Evolutionary conservation across 495 filamentous ascomycete species (phyloP).

Genomic region (Aspergillus homomorphus): DNA sequence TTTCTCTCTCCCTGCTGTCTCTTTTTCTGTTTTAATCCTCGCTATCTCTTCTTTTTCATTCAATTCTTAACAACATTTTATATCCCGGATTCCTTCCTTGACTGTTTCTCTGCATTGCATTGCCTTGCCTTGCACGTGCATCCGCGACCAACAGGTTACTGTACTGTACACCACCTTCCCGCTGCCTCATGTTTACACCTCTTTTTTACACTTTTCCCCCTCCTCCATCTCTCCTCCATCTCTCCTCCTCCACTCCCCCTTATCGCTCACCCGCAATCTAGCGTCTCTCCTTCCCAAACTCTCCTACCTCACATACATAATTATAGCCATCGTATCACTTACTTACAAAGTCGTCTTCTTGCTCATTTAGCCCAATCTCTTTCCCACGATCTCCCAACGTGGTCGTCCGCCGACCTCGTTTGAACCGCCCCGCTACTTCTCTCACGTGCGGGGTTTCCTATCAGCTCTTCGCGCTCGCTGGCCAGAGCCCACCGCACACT

Average conservation of each 20-base stretch:
- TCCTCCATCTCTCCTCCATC: too few species aligned
- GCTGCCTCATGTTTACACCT: slow-evolving; percentile 6
- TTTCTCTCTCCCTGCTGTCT: not conserved
- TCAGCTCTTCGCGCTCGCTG: slow-evolving; percentile 19
- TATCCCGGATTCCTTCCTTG: not conserved
- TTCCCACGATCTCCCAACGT: not conserved
- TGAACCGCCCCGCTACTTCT: slow-evolving; percentile 18
- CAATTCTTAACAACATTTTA: too few species aligned
- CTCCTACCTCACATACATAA: not conserved
- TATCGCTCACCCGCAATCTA: slow-evolving; percentile 6
- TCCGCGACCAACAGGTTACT: slow-evolving; percentile 2
- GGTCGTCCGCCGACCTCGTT: not conserved
- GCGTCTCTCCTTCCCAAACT: not conserved
- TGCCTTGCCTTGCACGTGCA: slow-evolving; percentile 3
- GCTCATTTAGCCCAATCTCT: not conserved
- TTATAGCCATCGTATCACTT: not conserved
- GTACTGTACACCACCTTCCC: not conserved
- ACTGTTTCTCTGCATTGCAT: not conserved
- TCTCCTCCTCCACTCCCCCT: slow-evolving; percentile 9
- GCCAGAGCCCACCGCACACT: slow-evolving; percentile 23
- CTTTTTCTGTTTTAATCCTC: not conserved
- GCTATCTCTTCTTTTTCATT: too few species aligned
- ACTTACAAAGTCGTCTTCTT: slow-evolving; percentile 3
- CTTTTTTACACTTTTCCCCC: slow-evolving; percentile 2
- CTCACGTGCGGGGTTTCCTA: slow-evolving; percentile 24